A percentile compares a stretch with the other conserved stretches of the same genome.
Conservation (phyloP, 441 rosid species). For the Syzygium syzygioides region DNA sequence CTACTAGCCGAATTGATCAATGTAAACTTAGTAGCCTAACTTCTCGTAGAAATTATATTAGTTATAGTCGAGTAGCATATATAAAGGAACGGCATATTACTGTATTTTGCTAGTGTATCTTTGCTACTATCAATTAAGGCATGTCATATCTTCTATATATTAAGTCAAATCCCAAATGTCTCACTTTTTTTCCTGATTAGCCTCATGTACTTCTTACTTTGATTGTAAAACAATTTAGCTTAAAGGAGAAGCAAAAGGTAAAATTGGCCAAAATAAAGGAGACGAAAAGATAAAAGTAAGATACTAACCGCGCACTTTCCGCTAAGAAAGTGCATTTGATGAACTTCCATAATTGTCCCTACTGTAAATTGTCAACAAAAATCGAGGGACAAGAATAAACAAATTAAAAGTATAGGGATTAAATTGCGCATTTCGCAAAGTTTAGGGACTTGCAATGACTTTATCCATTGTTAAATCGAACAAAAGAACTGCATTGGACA, state of each 20-base stretch:
- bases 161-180: background rate
- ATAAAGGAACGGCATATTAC: background rate
- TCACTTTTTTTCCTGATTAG: background rate
- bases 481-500: background rate
- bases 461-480: background rate
- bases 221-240: background rate
- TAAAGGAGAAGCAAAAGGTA: background rate
- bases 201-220: background rate
- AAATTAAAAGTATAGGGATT: background rate
- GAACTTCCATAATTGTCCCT: background rate
- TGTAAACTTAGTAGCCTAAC: background rate
- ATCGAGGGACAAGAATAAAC: background rate
- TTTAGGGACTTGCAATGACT: background rate
- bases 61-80: background rate
- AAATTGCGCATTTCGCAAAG: background rate
- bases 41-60: background rate
- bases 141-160: background rate
- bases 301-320: background rate
- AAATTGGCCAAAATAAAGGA: background rate
- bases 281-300: background rate
- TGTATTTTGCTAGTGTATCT: background rate
- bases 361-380: background rate
- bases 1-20: background rate
- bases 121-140: background rate
- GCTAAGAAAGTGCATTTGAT: background rate